Evolutionary conservation across 108 stramenopile genomes (phyloP), one percentile per base, ranked within the genome.

Genomic region (Asterionellopsis glacialis): DNA sequence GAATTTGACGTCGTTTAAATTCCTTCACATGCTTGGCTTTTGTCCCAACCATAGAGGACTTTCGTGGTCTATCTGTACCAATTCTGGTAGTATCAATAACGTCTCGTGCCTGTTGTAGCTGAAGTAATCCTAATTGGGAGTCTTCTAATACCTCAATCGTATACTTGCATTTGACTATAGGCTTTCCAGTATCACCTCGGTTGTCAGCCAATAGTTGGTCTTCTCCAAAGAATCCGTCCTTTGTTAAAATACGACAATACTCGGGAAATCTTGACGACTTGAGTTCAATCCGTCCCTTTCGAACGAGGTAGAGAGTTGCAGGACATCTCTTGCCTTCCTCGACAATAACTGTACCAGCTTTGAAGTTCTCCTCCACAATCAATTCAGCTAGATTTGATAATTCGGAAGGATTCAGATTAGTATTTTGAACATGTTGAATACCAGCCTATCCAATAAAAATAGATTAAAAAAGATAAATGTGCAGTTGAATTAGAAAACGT

Each of bases 221-320:
- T 57, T 87, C 82, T 45, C 88, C 88, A 62, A 89, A 89, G 61
- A 71, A 83, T 13, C 88, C 82, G 16, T 69, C 66, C 3, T 49
- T 27, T 28, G 73, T 73, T 18, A 89, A 72, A 5, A 54, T 70
- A 52, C 72, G 67, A 0, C 66, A 64, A 50, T 44, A 26, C 16
- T 63, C 74, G 41, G 55, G 47, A 15, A 61, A 45, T 33, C 7
- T 33, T 7, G 33, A 33, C 40, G 70, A 72, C 45, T 61, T 54
- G 39, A 88, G 52, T 48, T 73, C 51, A 22, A 87, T 81, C 33
- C 61, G 51, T 21, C 84, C 85, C 11, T 60, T 59, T 24, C 79
- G 75, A 24, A 90, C 70, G 16, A 90, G 54, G 54, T 85, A 87
- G 14, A 90, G 55, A 5, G 81, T 41, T 0, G 84, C 72, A 22